Evolutionary conservation across 306 rosid species (phyloP).

Genomic region (Cucurbita maxima): DNA sequence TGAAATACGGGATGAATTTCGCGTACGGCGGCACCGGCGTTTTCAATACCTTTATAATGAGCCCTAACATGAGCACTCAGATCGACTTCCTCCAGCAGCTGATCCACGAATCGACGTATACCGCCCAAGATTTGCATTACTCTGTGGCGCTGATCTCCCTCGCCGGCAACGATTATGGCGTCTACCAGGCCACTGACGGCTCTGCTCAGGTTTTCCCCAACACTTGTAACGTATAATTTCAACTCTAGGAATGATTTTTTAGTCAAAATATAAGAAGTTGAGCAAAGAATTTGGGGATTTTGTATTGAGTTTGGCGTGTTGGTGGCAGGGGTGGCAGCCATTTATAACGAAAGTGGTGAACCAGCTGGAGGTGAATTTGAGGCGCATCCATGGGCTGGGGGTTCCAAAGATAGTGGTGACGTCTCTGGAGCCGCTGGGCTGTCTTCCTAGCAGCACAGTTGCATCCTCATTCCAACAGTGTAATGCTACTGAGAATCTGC

Average conservation of each 20-base stretch:
- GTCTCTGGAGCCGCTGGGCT: conserved; percentile 57
- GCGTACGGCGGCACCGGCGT: conserved; percentile 85
- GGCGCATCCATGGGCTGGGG: conserved; percentile 47
- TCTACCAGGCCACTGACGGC: conserved; percentile 23
- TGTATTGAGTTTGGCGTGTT: background rate
- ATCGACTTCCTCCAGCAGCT: conserved; percentile 33
- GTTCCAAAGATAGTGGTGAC: conserved; percentile 46
- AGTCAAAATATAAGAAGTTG: no score
- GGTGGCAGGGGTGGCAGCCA: conserved; percentile 27
- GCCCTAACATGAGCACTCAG: conserved; percentile 79
- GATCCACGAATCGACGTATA: conserved; percentile 20
- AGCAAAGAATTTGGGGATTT: no score
- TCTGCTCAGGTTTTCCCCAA: conserved; percentile 26
- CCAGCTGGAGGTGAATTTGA: conserved; percentile 32
- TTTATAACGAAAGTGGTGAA: conserved; percentile 44
- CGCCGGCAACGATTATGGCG: conserved; percentile 64
- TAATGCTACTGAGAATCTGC: conserved; percentile 26
- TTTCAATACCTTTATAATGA: conserved; percentile 32
- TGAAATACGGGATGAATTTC: conserved; percentile 70
- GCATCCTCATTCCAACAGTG: conserved; percentile 32
- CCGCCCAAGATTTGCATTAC: conserved; percentile 19
- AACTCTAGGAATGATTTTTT: no score
- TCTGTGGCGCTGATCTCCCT: conserved; percentile 58
- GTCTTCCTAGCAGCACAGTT: conserved; percentile 42
- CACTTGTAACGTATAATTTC: no score